These are phyloP conservation scores for Eucalyptus lansdowneana DNA, from an alignment of 345 rosid genomes.

Conservation along the genomic window DNA sequence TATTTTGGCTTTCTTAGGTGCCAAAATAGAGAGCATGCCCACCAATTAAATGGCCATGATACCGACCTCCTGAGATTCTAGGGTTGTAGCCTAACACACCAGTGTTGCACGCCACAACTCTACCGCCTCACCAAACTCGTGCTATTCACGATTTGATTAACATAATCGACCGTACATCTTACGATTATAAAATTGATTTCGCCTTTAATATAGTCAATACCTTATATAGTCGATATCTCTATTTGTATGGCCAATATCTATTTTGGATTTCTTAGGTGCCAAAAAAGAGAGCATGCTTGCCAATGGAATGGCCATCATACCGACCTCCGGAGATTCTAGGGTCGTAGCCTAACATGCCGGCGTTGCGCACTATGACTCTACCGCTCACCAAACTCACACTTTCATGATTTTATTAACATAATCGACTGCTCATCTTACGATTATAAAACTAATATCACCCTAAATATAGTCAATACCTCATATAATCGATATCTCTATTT, in stretches of 20 bases:
- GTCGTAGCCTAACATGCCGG: neutral
- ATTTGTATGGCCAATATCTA: neutral
- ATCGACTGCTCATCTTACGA: neutral
- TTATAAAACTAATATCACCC: neutral
- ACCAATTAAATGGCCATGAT: neutral
- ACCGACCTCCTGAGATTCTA: neutral
- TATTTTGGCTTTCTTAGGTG: neutral
- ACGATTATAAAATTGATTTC: neutral
- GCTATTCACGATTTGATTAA: neutral
- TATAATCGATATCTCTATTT: neutral
- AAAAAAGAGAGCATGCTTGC: too few species aligned
- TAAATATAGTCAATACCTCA: neutral
- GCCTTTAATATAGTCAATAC: neutral
- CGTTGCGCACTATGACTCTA: too few species aligned
- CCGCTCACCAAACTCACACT: too few species aligned
- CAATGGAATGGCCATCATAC: neutral
- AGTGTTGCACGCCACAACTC: fast-evolving
- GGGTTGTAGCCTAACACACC: neutral
- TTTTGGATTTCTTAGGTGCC: neutral
- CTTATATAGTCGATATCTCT: neutral
- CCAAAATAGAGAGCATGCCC: neutral
- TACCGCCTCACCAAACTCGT: neutral
- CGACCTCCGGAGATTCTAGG: neutral
- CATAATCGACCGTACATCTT: neutral
- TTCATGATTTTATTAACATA: neutral